phyloP scores from a whole-genome alignment of 352 stramenopile genomes.

The Peronospora destructor region DNA sequence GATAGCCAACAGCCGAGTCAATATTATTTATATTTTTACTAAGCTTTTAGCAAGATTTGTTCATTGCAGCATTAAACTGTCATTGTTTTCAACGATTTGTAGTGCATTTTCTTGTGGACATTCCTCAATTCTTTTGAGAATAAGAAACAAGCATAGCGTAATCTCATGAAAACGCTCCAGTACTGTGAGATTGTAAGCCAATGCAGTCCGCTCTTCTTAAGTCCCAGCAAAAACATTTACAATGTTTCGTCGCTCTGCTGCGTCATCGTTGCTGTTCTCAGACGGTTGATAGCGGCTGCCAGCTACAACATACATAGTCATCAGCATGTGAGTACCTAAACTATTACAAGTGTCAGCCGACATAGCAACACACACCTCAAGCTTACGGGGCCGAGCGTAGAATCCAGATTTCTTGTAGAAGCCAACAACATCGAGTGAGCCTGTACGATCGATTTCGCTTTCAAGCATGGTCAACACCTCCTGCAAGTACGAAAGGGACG shows the following conservation, averaged over 20 bases:
- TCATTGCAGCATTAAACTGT: too few species aligned
- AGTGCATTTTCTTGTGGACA: too few species aligned
- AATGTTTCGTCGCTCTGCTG: conserved; percentile 33
- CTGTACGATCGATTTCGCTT: conserved; percentile 49
- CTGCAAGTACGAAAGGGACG: conserved; percentile 17
- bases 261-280: conserved; percentile 65
- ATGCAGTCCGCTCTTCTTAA: too few species aligned
- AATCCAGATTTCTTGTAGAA: conserved; percentile 58
- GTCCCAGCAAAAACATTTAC: background rate
- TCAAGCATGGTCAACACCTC: conserved; percentile 65
- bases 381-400: conserved; percentile 69
- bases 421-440: conserved; percentile 57
- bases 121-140: too few species aligned
- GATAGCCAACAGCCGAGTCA: background rate
- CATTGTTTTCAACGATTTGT: too few species aligned
- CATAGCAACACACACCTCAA: conserved; percentile 43
- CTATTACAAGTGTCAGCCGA: background rate
- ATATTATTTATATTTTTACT: too few species aligned
- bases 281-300: conserved; percentile 81
- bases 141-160: background rate
- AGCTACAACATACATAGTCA: conserved; percentile 37
- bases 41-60: too few species aligned
- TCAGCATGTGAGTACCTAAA: background rate
- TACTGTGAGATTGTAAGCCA: background rate
- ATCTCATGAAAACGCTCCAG: background rate